A percentile compares a stretch with the other conserved stretches of the same genome.
Evolutionary conservation across 495 filamentous ascomycete genomes (phyloP).

Genomic region (Entonaema liquescens): DNA sequence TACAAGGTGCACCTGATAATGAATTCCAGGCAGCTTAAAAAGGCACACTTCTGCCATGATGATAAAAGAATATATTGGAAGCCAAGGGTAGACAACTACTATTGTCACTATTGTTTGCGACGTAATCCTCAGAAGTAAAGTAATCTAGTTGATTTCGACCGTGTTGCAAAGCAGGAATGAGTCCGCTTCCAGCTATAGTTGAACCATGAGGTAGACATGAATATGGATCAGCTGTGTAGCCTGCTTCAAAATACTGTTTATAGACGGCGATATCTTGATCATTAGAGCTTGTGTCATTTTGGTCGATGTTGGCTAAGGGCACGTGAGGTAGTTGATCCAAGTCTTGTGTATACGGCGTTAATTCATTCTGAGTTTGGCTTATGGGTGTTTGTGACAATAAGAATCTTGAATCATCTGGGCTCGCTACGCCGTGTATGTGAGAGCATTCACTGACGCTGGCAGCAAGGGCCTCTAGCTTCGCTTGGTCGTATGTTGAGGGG

Average conservation of each 20-base stretch:
- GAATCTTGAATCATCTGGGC: background rate
- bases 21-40: background rate
- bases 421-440: background rate
- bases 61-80: background rate
- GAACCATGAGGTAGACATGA: background rate
- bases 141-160: background rate
- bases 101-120: background rate
- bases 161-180: background rate
- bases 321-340: background rate
- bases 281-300: background rate
- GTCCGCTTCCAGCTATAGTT: background rate
- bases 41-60: background rate
- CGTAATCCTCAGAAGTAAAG: background rate
- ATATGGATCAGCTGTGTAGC: background rate
- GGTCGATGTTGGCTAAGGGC: background rate
- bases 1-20: background rate
- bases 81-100: background rate
- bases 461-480: background rate
- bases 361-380: background rate
- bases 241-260: background rate
- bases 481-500: background rate
- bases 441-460: background rate
- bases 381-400: background rate
- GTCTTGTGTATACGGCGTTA: background rate
- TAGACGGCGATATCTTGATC: background rate